Percentiles rank a stretch among this genome's conserved stretches.
phyloP scores from a whole-genome alignment of 176 grass and related monocot genomes.

The Canna indica region DNA sequence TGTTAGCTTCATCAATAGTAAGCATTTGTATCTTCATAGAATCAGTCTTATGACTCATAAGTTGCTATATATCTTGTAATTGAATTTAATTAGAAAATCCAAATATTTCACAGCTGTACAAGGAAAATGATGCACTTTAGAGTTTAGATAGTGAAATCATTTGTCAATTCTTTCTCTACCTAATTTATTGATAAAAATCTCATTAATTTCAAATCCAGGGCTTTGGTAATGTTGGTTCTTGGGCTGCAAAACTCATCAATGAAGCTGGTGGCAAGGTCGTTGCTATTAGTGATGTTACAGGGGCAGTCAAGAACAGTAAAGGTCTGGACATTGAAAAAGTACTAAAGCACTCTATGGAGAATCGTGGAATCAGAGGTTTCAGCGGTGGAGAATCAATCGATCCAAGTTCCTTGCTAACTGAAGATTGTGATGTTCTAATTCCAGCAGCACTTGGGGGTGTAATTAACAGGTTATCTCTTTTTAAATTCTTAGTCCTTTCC shows the following conservation, averaged over 20 bases:
- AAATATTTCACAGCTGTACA: too few species aligned
- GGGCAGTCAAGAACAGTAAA: slow-evolving; percentile 58
- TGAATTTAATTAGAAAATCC: too few species aligned
- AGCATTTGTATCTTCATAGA: too few species aligned
- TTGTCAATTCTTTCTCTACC: not conserved
- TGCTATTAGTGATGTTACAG: slow-evolving; percentile 74
- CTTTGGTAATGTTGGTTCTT: slow-evolving; percentile 90
- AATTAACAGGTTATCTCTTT: slow-evolving; percentile 34
- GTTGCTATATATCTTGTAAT: too few species aligned
- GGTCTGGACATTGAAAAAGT: slow-evolving; percentile 63
- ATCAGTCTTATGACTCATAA: too few species aligned
- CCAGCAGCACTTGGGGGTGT: slow-evolving; percentile 81
- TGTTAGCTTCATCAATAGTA: too few species aligned
- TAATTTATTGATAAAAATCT: not conserved
- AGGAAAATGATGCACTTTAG: too few species aligned
- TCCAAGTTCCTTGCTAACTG: slow-evolving; percentile 45
- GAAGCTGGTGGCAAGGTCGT: slow-evolving; percentile 74
- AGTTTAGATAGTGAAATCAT: not conserved
- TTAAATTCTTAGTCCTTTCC: slow-evolving; percentile 16
- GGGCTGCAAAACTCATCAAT: slow-evolving; percentile 68
- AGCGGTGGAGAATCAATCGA: slow-evolving; percentile 46
- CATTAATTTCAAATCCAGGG: slow-evolving; percentile 34
- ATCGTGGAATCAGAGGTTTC: slow-evolving; percentile 67
- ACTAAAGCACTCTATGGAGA: slow-evolving; percentile 42
- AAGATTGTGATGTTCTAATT: slow-evolving; percentile 82